Conservation (phyloP, 192 early-diverging fungal genomes). For the Backusella australiensis region DNA sequence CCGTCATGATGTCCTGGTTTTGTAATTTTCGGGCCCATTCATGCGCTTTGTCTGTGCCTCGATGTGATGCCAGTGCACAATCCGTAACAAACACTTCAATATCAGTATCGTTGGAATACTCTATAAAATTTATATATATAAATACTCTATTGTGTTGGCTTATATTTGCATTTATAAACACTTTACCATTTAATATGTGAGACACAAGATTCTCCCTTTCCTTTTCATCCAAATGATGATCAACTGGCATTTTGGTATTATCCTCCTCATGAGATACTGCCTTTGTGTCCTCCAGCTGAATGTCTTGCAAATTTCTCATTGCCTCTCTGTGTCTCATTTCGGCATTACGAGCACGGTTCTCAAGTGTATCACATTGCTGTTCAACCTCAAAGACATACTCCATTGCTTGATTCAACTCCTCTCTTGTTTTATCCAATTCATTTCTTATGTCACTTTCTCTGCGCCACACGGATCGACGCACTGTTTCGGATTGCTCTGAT, state of each 20-base stretch:
- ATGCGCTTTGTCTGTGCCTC: slow-evolving; percentile 66
- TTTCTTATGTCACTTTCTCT: slow-evolving; percentile 39
- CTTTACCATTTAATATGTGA: neutral
- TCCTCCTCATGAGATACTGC: neutral
- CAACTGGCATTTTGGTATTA: neutral
- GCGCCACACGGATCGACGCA: slow-evolving; percentile 32
- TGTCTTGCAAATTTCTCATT: slow-evolving; percentile 12
- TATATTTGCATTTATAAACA: neutral
- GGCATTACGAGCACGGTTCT: slow-evolving; percentile 13
- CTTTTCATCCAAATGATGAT: neutral
- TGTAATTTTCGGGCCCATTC: slow-evolving; percentile 73
- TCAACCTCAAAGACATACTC: slow-evolving; percentile 29
- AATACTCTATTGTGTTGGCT: too few relatives aligned
- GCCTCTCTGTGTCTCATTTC: slow-evolving; percentile 28
- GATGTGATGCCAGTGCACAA: slow-evolving; percentile 60
- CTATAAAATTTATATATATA: neutral
- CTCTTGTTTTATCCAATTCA: slow-evolving; percentile 29
- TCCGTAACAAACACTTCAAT: slow-evolving; percentile 74
- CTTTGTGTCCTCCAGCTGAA: neutral
- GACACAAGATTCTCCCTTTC: neutral
- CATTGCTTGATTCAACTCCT: slow-evolving; percentile 23
- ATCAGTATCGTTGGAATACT: slow-evolving; percentile 50
- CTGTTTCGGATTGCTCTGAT: slow-evolving; percentile 29
- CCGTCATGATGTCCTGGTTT: slow-evolving; percentile 77
- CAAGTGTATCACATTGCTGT: slow-evolving; percentile 22